These are phyloP conservation scores for Metarhizium robertsii DNA, from an alignment of 2,329 filamentous ascomycete species.

Conservation along the genomic window DNA sequence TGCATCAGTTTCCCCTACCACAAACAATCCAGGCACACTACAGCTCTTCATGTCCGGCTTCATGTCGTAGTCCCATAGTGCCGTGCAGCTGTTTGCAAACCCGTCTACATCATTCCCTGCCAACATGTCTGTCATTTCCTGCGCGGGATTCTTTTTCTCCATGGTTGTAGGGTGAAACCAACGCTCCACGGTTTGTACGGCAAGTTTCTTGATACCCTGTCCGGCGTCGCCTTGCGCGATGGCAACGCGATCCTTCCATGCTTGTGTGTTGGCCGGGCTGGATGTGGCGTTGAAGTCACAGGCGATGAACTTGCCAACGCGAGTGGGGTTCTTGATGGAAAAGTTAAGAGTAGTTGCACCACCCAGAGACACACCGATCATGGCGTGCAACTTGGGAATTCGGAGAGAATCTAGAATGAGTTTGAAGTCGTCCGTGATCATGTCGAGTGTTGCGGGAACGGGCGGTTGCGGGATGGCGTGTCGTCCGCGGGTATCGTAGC, in stretches of 20 bases:
- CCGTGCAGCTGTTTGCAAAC: slow-evolving; percentile 58
- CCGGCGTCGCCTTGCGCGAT: slow-evolving; percentile 51
- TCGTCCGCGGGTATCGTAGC: slow-evolving; percentile 70
- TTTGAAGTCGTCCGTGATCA: slow-evolving; percentile 59
- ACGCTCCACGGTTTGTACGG: slow-evolving; percentile 59
- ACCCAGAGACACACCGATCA: slow-evolving; percentile 74
- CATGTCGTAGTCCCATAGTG: slow-evolving; percentile 64
- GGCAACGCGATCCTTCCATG: slow-evolving; percentile 69
- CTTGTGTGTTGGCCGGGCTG: slow-evolving; percentile 63
- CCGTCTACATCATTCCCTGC: slow-evolving; percentile 59
- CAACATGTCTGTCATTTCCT: slow-evolving; percentile 59
- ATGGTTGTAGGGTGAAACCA: slow-evolving; percentile 63
- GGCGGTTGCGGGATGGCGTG: slow-evolving; percentile 37
- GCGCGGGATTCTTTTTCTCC: slow-evolving; percentile 35
- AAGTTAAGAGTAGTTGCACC: slow-evolving; percentile 70
- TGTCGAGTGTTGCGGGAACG: slow-evolving; percentile 48
- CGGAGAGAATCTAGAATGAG: slow-evolving; percentile 59
- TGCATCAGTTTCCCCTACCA: slow-evolving; percentile 66
- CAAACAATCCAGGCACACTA: slow-evolving; percentile 53
- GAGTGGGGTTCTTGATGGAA: slow-evolving; percentile 54
- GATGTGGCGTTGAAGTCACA: slow-evolving; percentile 73
- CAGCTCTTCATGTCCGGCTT: slow-evolving; percentile 43
- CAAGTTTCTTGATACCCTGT: slow-evolving; percentile 55
- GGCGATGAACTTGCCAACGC: slow-evolving; percentile 53
- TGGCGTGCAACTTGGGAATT: slow-evolving; percentile 53